phyloP scores from a whole-genome alignment of 139 green algal species.

The Tetradesmus obliquus region DNA sequence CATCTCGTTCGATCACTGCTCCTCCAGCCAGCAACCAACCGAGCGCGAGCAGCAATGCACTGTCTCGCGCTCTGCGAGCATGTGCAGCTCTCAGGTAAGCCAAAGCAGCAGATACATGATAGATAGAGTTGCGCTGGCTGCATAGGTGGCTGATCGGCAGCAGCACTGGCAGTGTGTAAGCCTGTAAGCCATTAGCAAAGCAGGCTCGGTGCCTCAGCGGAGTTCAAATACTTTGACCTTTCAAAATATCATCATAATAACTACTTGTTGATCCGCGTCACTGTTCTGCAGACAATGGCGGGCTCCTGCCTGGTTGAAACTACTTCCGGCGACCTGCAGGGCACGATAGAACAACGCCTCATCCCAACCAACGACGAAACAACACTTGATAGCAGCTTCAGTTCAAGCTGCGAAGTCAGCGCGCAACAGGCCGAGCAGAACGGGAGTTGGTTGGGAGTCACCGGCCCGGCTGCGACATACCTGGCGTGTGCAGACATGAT shows the following conservation, averaged over 20 bases:
- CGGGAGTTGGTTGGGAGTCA: not conserved
- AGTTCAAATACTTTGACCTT: too few species aligned
- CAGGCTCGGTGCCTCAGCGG: too few species aligned
- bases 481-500: constrained; percentile 20
- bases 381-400: not conserved
- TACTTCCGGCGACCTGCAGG: not conserved
- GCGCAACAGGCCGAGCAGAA: not conserved
- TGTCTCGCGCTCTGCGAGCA: constrained; percentile 1
- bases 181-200: too few species aligned
- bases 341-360: not conserved
- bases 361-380: not conserved
- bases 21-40: not conserved
- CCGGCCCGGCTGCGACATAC: not conserved
- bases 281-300: not conserved
- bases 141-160: too few species aligned
- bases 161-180: too few species aligned
- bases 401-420: not conserved
- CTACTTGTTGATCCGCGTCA: too few species aligned
- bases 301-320: not conserved
- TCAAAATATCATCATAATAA: too few species aligned
- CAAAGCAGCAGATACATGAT: too few species aligned
- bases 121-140: too few species aligned
- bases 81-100: constrained; percentile 32
- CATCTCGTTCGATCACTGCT: not conserved
- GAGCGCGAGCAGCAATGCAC: not conserved